Base-by-base conservation (phyloP, 2,329 filamentous ascomycete species). In the Neopestalotiopsis clavispora region DNA sequence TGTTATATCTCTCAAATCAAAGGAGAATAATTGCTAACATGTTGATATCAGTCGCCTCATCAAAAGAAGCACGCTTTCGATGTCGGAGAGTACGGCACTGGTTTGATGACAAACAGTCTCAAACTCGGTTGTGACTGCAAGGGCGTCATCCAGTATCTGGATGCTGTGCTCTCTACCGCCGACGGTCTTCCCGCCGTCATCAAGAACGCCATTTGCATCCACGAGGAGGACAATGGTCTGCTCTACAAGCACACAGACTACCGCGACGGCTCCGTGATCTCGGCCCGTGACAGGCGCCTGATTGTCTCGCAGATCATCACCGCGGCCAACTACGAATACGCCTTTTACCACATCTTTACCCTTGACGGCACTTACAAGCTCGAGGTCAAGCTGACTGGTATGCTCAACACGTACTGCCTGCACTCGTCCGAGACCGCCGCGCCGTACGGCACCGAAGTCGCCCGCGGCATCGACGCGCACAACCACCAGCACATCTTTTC, bases 401-500 rank as follows among this genome's bases (percentile, higher is more conserved):
- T 69, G 68, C 70, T 71, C 49, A 71, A 71, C 65, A 71, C 70
- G 5, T 71, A 71, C 66, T 70, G 68, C 63, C 58, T 71, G 65
- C 70, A 71, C 66, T 61, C 70, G 10, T 68, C 68, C 66, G 71
- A 52, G 70, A 71, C n/a, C 14, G 70, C 28, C 63, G 68, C 20
- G 61, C 68, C 13, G 71, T 91, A 85, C 75, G 90, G 89, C 28
- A 92, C 87, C 67, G 82, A 91, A 0, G 90, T 94, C 1, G 83
- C 85, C 0, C 86, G 88, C 0, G 91, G 91, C 0, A 87, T 90
- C 0, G 79, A 92, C 1, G 91, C 91, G 0, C 89, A 89, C 69
- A 90, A 92, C 76, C 91, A 93, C 72, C 91, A 93, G 76, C 91
- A 93, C 78, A 84, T 93, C 59, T 92, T 93, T 75, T 86, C 83